Conservation (phyloP, 371 early-diverging fungal genomes). For the Dichotomocladium elegans region DNA sequence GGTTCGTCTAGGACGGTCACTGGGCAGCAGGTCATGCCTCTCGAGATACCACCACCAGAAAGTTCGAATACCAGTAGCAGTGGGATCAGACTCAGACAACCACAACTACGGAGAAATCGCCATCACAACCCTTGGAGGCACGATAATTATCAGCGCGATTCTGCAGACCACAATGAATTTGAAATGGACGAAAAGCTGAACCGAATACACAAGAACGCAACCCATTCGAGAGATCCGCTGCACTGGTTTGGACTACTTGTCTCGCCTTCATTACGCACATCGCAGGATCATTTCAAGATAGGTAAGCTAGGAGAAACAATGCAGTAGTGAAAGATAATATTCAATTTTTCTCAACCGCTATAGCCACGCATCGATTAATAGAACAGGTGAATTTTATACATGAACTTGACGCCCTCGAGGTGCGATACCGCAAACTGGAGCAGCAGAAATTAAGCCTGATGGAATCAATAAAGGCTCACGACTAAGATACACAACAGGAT, state of each 20-base stretch:
- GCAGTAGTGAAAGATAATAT: too few species aligned
- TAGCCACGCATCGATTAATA: constrained; percentile 23
- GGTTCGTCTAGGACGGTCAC: too few species aligned
- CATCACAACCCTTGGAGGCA: constrained; percentile 12
- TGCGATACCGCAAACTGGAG: constrained; percentile 22
- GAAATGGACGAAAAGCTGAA: too few species aligned
- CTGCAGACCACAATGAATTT: too few species aligned
- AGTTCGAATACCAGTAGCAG: too few species aligned
- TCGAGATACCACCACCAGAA: too few species aligned
- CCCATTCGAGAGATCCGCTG: constrained; percentile 47
- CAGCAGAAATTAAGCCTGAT: constrained; percentile 22
- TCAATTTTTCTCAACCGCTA: background rate
- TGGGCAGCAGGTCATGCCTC: too few species aligned
- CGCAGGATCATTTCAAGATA: constrained; percentile 47
- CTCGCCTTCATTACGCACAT: constrained; percentile 49
- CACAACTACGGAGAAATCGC: constrained; percentile 12
- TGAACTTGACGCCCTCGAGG: constrained; percentile 27
- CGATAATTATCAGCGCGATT: constrained; percentile 14
- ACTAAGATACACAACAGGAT: too few species aligned
- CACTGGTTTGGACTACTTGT: constrained; percentile 67
- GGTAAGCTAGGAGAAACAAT: too few species aligned
- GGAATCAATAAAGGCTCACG: too few species aligned
- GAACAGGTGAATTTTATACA: constrained; percentile 32
- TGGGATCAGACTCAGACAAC: constrained; percentile 4
- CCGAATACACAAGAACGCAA: too few species aligned